Percentiles rank a stretch among this genome's conserved stretches.
Conservation (phyloP, 176 grass and related monocot genomes). For the Bromus sterilis region DNA sequence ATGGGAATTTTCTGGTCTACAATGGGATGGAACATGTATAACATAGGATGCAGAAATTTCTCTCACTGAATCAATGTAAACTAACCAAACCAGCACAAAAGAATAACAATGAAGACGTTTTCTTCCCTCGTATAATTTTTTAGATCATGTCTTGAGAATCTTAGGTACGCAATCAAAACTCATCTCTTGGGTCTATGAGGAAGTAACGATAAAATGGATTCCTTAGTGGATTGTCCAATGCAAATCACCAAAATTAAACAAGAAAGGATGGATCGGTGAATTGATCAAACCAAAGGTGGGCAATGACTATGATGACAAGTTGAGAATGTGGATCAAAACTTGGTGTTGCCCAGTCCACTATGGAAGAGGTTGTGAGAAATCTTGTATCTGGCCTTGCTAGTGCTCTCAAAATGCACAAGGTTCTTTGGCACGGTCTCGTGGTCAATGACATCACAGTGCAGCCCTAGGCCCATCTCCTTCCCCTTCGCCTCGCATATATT, state of each 20-base stretch:
- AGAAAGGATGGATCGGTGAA: neutral
- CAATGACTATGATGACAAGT: neutral
- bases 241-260: neutral
- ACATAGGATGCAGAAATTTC: neutral
- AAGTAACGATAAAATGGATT: neutral
- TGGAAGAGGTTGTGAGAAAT: neutral
- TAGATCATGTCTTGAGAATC: neutral
- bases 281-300: neutral
- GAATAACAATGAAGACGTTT: neutral
- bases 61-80: neutral
- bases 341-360: neutral
- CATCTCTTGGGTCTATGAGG: neutral
- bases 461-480: constrained; percentile 31
- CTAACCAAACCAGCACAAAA: neutral
- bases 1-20: neutral
- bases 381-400: neutral
- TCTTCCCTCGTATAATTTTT: neutral
- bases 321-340: neutral
- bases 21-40: neutral
- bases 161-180: neutral
- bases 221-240: neutral
- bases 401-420: neutral
- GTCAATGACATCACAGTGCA: constrained; percentile 6
- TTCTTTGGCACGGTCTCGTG: constrained; percentile 16
- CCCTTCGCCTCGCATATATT: constrained; percentile 36